Evolutionary conservation across 805 yeast species (phyloP).

Genomic region (Candida oleophila): DNA sequence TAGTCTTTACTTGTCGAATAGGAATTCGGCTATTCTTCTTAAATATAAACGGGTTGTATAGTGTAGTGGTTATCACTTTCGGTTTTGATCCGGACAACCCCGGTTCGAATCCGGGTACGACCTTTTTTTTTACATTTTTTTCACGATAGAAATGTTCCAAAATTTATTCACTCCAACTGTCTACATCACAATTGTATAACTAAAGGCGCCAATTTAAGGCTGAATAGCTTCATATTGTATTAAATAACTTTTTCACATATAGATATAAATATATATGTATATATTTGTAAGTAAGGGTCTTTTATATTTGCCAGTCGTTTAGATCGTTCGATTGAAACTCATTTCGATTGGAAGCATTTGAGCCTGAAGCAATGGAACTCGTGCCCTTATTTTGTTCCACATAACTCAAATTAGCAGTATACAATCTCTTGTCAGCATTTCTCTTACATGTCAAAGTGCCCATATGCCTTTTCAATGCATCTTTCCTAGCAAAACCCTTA

Average conservation of each 20-base stretch:
- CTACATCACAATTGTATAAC: no score
- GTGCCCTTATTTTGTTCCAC: slow-evolving; percentile 9
- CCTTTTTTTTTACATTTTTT: slow-evolving; percentile 31
- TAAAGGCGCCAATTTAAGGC: no score
- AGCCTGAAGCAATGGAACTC: not conserved
- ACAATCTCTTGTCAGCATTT: slow-evolving; percentile 55
- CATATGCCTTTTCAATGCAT: slow-evolving; percentile 73
- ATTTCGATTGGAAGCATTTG: not conserved
- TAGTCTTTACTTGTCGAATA: no score
- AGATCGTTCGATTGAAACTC: not conserved
- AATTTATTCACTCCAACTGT: no score
- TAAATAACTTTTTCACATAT: slow-evolving; percentile 3
- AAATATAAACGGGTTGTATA: slow-evolving; percentile 44
- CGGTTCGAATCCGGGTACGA: slow-evolving; percentile 76
- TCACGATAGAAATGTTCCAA: not conserved
- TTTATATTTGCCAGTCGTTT: slow-evolving; percentile 7
- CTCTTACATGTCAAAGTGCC: slow-evolving; percentile 75
- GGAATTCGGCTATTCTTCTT: no score
- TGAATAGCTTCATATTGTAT: not conserved
- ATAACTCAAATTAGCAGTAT: slow-evolving; percentile 32
- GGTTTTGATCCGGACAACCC: slow-evolving; percentile 73
- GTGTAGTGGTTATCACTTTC: slow-evolving; percentile 73
- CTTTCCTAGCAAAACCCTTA: slow-evolving; percentile 81
- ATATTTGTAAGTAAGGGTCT: no score
- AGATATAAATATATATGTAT: no score